Evolutionary conservation across 306 rosid genomes (phyloP).

Genomic region (Ormosia emarginata): DNA sequence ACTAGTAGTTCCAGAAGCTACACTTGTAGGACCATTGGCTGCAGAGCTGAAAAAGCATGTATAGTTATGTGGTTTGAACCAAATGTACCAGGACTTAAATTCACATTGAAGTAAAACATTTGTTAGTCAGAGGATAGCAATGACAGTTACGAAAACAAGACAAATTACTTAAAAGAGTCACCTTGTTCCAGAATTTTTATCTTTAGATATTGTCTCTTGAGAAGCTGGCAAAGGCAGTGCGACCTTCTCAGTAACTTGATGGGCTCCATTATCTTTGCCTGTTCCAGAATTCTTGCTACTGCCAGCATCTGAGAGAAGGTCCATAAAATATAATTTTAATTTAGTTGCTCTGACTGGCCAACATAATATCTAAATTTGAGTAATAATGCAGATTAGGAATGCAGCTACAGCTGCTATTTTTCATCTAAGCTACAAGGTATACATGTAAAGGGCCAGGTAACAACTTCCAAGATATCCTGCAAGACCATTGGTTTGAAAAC

Average conservation of each 20-base stretch:
- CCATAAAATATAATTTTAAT: constrained; percentile 20
- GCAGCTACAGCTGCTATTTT: constrained; percentile 2
- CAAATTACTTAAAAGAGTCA: constrained; percentile 20
- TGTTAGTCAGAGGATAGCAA: neutral
- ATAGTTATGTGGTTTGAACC: constrained; percentile 12
- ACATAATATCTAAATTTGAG: constrained; percentile 23
- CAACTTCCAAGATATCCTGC: constrained; percentile 10
- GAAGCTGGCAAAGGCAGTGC: constrained; percentile 41
- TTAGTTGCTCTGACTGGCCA: constrained; percentile 19
- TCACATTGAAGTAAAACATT: constrained; percentile 12
- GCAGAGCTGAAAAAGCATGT: constrained; percentile 58
- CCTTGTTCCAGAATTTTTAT: constrained; percentile 57
- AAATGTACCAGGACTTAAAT: neutral
- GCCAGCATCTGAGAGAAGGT: constrained; percentile 57
- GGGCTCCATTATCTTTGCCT: constrained; percentile 66
- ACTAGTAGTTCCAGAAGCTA: constrained; percentile 46
- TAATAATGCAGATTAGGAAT: constrained; percentile 1
- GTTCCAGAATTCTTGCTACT: constrained; percentile 62
- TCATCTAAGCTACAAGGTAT: constrained; percentile 13
- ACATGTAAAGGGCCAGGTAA: neutral
- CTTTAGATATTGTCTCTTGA: constrained; percentile 60
- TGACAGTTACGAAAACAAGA: neutral
- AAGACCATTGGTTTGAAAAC: constrained; percentile 20
- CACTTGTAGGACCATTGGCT: constrained; percentile 49
- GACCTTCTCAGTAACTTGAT: constrained; percentile 61